Base-by-base conservation (phyloP, 768 basidiomycete species). In the Leucocoprinus birnbaumii region DNA sequence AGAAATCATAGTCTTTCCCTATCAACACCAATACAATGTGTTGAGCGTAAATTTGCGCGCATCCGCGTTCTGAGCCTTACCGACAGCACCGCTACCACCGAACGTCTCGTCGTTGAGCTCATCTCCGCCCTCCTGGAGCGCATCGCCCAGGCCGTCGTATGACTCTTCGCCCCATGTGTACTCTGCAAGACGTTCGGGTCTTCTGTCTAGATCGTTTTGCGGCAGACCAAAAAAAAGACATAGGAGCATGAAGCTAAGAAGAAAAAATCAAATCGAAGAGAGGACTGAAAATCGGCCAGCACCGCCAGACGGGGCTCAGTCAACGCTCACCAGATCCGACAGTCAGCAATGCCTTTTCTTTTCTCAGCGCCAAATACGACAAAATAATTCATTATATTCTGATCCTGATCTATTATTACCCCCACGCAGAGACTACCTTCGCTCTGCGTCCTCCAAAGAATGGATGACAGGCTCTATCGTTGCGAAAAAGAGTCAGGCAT, bases 41-140 rank as follows among this genome's bases (percentile, higher is more conserved):
- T 24, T 37, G 19, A 37, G 34, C n/a, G 47, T 16, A 8, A 53
- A 42, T 3, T 34, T 38, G 24, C 10, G n/a, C 34, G 13, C 21
- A 11, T 5, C 19, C 45, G 24, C 11, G 35, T 46, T 42, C 47
- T 48, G 40, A 24, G 35, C 45, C 88, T 78, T 67, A 94, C 94
- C 92, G 56, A 96, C 82, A 59, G 65, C 71, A 31, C 78, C 85
- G 48, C 74, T 60, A 38, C 72, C 80, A 26, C 95, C 97, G 73
- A 99, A 99, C 2, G 97, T 99, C 75, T 96, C 94, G 70, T 96
- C 93, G 71, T 99, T 98, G 62, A 95, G 68, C 61, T 95, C 94
- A 76, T 98, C 94, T 54, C 85, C 86, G 40, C 87, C 88, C 71
- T 98, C 96, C 62, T 87, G 84, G 51, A 98, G 80, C 48, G 84